Conservation (phyloP, 139 green algal species). For the Tetradesmus lagerheimii region DNA sequence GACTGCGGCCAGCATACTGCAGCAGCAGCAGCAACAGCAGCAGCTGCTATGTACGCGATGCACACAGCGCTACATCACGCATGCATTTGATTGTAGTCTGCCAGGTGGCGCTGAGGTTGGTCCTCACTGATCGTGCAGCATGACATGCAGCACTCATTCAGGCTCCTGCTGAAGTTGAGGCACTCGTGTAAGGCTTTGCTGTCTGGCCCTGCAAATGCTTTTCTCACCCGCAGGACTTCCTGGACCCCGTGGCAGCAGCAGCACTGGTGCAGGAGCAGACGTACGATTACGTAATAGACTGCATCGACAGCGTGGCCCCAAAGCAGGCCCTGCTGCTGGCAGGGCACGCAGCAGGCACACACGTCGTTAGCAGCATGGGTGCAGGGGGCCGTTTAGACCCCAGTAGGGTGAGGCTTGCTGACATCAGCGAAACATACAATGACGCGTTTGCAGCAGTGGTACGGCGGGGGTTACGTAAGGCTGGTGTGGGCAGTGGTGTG, state of each 20-base stretch:
- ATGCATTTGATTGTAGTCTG: no score
- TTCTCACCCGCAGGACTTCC: constrained; percentile 38
- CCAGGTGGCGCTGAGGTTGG: no score
- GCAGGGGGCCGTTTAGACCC: constrained; percentile 63
- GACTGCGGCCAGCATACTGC: not conserved
- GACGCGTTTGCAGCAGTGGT: constrained; percentile 65
- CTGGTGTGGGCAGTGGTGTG: constrained; percentile 13
- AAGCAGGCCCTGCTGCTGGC: constrained; percentile 59
- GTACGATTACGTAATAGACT: constrained; percentile 67
- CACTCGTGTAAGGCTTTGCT: not conserved
- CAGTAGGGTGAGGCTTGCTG: constrained; percentile 46
- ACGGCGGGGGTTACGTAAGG: constrained; percentile 17
- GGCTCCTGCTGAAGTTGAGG: not conserved
- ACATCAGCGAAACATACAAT: constrained; percentile 57
- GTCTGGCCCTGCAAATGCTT: not conserved
- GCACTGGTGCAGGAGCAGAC: constrained; percentile 27
- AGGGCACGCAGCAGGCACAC: constrained; percentile 9
- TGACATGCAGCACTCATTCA: not conserved
- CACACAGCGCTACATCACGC: no score
- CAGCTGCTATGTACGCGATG: no score
- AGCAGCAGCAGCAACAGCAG: constrained; percentile 29
- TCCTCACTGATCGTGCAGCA: not conserved
- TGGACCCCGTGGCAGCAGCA: constrained; percentile 12
- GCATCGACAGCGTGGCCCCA: constrained; percentile 60
- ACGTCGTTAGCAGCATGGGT: constrained; percentile 46